phyloP scores from a whole-genome alignment of 2,329 filamentous ascomycete genomes.

The Graphilbum sp. region DNA sequence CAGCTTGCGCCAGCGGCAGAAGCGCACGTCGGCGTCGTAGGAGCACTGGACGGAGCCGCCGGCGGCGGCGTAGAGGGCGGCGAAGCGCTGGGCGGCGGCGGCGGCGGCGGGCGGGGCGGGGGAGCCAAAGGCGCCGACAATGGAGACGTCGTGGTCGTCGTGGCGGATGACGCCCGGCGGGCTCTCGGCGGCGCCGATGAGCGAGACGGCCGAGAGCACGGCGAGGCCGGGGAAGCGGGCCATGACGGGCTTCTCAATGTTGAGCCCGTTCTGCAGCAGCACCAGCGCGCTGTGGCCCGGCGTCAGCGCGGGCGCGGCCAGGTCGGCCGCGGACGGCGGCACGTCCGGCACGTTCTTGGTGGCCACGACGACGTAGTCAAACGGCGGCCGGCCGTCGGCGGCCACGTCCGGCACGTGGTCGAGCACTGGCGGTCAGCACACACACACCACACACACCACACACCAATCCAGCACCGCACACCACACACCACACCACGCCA shows the following conservation, averaged over 20 bases:
- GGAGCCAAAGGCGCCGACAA: neutral
- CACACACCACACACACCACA: no score
- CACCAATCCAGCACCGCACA: no score
- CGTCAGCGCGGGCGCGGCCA: slow-evolving; percentile 6
- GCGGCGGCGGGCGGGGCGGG: neutral
- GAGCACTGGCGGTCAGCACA: neutral
- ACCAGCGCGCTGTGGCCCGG: slow-evolving; percentile 4
- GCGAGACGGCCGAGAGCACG: slow-evolving; percentile 3
- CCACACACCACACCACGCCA: no score
- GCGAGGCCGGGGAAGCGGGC: slow-evolving; percentile 3
- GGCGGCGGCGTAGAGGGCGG: slow-evolving; percentile 48
- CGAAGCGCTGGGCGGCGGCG: neutral
- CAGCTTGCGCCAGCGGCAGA: slow-evolving; percentile 6
- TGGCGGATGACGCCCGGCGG: neutral
- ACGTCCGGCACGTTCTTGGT: slow-evolving; percentile 8
- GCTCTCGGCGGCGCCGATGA: slow-evolving; percentile 1
- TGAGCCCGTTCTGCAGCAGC: slow-evolving; percentile 8
- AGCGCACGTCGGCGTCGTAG: slow-evolving; percentile 25
- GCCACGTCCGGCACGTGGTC: slow-evolving; percentile 3
- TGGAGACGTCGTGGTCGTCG: neutral
- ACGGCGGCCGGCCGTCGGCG: slow-evolving; percentile 1
- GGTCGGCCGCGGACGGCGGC: slow-evolving; percentile 4
- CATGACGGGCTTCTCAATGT: slow-evolving; percentile 6
- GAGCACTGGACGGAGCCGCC: slow-evolving; percentile 54
- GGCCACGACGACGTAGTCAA: slow-evolving; percentile 7